Conservation (phyloP, 768 basidiomycete species). For the Pleurotus ostreatus region DNA sequence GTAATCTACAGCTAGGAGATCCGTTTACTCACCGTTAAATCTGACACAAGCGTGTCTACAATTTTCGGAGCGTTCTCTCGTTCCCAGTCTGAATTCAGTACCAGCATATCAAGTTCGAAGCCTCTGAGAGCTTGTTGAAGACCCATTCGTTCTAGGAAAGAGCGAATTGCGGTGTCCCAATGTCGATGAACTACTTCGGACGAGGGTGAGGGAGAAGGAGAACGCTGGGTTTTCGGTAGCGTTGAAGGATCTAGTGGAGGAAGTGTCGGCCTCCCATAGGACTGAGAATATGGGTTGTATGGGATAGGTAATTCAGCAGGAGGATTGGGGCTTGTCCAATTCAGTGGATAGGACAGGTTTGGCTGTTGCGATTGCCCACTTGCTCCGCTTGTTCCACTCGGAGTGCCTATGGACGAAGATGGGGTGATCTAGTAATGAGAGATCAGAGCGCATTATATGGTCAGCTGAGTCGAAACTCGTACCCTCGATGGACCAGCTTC, state of each 20-base stretch:
- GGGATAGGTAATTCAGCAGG: not conserved
- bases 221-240: conserved; percentile 10
- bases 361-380: not conserved
- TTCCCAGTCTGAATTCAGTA: conserved; percentile 69
- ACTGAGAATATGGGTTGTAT: not conserved
- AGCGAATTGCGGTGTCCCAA: conserved; percentile 57
- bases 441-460: not conserved
- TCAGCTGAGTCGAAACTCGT: not conserved
- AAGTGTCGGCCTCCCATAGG: not conserved
- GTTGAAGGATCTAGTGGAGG: not conserved
- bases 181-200: conserved; percentile 39
- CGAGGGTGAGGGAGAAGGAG: conserved; percentile 28
- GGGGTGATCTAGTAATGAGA: no score
- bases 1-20: not conserved
- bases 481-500: conserved; percentile 34
- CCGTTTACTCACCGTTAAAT: conserved; percentile 41
- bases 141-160: conserved; percentile 52
- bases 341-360: not conserved
- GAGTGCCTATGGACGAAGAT: no score
- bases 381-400: not conserved
- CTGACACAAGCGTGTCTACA: conserved; percentile 44
- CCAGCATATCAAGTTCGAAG: conserved; percentile 67
- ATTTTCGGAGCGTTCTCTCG: conserved; percentile 51
- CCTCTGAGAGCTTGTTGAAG: conserved; percentile 57
- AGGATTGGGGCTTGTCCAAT: not conserved